These are phyloP conservation scores for Peronospora farinosa DNA, from an alignment of 352 stramenopile genomes.

Conservation along the genomic window DNA sequence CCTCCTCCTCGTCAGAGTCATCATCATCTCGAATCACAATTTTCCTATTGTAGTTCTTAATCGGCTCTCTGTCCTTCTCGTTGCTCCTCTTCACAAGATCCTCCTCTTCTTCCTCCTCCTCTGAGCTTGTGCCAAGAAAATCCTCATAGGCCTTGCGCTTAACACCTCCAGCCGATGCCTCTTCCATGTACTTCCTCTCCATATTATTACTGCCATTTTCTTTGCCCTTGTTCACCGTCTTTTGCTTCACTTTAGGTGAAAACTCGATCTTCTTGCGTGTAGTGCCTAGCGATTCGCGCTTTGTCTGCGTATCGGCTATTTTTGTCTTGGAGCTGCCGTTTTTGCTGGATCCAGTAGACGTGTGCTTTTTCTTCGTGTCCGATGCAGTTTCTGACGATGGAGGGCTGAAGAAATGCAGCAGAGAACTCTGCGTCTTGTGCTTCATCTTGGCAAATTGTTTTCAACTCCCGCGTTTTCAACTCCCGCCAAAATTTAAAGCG, in stretches of 20 bases:
- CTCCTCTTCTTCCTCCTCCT: constrained; percentile 53
- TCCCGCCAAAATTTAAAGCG: constrained; percentile 18
- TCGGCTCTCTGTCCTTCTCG: constrained; percentile 19
- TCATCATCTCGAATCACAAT: constrained; percentile 81
- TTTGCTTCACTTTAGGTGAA: constrained; percentile 45
- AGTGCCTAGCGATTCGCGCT: constrained; percentile 14
- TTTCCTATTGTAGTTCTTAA: constrained; percentile 40
- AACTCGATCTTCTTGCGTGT: constrained; percentile 71
- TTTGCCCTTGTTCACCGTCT: constrained; percentile 3
- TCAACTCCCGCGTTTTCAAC: constrained; percentile 8
- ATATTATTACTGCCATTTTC: constrained; percentile 8
- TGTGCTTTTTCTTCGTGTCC: constrained; percentile 30
- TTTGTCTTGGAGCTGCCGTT: constrained; percentile 12
- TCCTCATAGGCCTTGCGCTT: constrained; percentile 70
- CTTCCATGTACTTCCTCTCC: constrained; percentile 12
- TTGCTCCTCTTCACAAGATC: constrained; percentile 4
- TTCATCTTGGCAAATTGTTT: constrained; percentile 16
- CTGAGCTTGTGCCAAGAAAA: constrained; percentile 61
- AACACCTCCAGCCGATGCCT: background rate
- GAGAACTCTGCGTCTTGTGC: constrained; percentile 59
- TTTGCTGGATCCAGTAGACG: constrained; percentile 2
- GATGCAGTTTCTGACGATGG: constrained; percentile 32
- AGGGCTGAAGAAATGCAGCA: constrained; percentile 84
- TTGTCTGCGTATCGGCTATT: constrained; percentile 9
- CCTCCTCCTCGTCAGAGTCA: constrained; percentile 54